These are phyloP conservation scores for Candida buenavistaensis DNA, from an alignment of 1,139 yeast genomes.

Conservation along the genomic window DNA sequence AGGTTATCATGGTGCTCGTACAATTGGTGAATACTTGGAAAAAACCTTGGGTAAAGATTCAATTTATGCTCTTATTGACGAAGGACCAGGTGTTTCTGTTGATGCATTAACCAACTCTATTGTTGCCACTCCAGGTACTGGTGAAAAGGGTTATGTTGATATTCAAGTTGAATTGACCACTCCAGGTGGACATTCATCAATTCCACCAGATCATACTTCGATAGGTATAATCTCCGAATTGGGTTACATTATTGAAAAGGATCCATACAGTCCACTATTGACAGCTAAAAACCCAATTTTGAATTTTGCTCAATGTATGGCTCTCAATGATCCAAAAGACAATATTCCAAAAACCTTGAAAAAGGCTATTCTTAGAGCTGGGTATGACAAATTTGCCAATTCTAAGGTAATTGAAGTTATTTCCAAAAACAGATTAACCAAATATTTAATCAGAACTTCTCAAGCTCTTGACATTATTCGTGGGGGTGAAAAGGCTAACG, in stretches of 20 bases:
- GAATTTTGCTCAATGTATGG: slow-evolving; percentile 37
- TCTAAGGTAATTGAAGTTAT: slow-evolving; percentile 23
- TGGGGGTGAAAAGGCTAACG: slow-evolving; percentile 44
- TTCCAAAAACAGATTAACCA: slow-evolving; percentile 18
- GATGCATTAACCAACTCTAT: slow-evolving; percentile 31
- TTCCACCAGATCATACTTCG: slow-evolving; percentile 48
- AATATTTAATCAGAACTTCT: slow-evolving; percentile 34
- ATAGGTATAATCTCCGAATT: slow-evolving; percentile 47
- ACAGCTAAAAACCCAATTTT: slow-evolving; percentile 34
- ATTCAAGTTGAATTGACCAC: slow-evolving; percentile 33
- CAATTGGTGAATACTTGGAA: slow-evolving; percentile 30
- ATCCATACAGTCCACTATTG: slow-evolving; percentile 35
- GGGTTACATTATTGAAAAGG: slow-evolving; percentile 35
- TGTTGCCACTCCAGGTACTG: slow-evolving; percentile 39
- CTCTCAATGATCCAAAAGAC: slow-evolving; percentile 29
- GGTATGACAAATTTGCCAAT: slow-evolving; percentile 33
- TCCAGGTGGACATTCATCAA: slow-evolving; percentile 48
- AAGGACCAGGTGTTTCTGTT: slow-evolving; percentile 36
- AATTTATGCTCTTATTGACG: slow-evolving; percentile 43
- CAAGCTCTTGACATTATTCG: slow-evolving; percentile 37
- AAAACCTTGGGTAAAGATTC: slow-evolving; percentile 34
- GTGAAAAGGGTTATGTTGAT: slow-evolving; percentile 45
- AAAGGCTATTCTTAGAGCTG: slow-evolving; percentile 34
- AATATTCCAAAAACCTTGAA: slow-evolving; percentile 20
- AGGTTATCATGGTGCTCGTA: slow-evolving; percentile 36